Evolutionary conservation across 768 basidiomycete species (phyloP).

Genomic region (Xerocomus potaroensis): DNA sequence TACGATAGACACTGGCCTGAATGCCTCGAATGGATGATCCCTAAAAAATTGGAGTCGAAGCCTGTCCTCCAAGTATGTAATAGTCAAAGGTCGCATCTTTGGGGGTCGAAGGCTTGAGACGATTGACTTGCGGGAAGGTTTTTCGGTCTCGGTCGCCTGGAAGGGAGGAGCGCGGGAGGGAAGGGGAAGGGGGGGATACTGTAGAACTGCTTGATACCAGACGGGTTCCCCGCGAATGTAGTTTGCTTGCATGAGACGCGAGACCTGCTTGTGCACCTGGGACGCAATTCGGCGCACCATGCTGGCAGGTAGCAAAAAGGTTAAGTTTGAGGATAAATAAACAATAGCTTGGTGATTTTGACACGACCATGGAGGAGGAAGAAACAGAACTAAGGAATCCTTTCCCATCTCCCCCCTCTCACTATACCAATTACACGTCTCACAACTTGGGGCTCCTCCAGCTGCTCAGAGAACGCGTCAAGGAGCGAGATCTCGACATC

Average conservation of each 20-base stretch:
- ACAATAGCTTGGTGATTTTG: neutral
- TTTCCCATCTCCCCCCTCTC: constrained; percentile 86
- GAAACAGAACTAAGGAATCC: constrained; percentile 78
- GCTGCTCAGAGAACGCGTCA: constrained; percentile 52
- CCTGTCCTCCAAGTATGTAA: constrained; percentile 81
- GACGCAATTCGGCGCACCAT: constrained; percentile 78
- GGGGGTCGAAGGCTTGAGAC: constrained; percentile 30
- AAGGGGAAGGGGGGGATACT: constrained; percentile 83
- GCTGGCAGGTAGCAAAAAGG: neutral
- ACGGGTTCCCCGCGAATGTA: constrained; percentile 63
- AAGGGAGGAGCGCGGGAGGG: constrained; percentile 67
- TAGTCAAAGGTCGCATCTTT: constrained; percentile 47
- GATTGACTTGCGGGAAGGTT: constrained; percentile 20
- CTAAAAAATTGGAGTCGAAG: constrained; percentile 88
- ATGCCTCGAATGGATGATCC: constrained; percentile 96
- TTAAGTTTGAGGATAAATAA: neutral
- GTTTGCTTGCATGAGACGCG: constrained; percentile 68
- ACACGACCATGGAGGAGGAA: constrained; percentile 46
- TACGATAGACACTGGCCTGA: constrained; percentile 71
- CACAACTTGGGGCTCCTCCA: constrained; percentile 69
- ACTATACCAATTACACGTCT: constrained; percentile 72
- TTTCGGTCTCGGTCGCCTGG: constrained; percentile 43
- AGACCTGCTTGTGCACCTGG: constrained; percentile 86
- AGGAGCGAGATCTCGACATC: constrained; percentile 34
- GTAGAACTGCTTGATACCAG: constrained; percentile 83